Evolutionary conservation across 225 moss, liverwort and hornwort species (phyloP).

Genomic region (Polytrichum formosum): DNA sequence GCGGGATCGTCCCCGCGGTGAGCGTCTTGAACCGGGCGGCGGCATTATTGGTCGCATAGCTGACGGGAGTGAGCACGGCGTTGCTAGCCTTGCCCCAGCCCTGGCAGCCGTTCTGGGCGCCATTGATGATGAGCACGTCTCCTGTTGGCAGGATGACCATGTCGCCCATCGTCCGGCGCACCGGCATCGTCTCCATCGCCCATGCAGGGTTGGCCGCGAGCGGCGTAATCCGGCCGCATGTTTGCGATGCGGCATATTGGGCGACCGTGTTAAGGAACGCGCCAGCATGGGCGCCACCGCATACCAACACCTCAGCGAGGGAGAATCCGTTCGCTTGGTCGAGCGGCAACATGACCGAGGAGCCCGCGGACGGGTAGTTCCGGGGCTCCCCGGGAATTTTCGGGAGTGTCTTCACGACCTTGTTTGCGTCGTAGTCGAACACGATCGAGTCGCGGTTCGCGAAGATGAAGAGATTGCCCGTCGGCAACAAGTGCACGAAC

Average conservation of each 20-base stretch:
- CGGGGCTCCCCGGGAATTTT: constrained; percentile 52
- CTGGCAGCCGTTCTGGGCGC: constrained; percentile 67
- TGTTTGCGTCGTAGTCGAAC: constrained; percentile 32
- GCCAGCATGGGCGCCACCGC: constrained; percentile 60
- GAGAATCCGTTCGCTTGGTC: constrained; percentile 21
- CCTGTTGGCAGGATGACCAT: constrained; percentile 79
- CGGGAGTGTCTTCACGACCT: constrained; percentile 38
- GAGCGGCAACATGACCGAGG: constrained; percentile 47
- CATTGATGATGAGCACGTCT: constrained; percentile 76
- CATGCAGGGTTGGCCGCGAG: constrained; percentile 53
- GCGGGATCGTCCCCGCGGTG: constrained; percentile 17
- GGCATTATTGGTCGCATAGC: constrained; percentile 35
- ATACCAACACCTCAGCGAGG: constrained; percentile 43
- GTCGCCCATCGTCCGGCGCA: constrained; percentile 76
- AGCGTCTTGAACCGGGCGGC: constrained; percentile 21
- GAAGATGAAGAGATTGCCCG: constrained; percentile 32
- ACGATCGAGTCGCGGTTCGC: constrained; percentile 51
- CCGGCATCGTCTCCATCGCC: constrained; percentile 80
- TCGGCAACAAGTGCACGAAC: constrained; percentile 41
- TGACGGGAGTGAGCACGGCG: constrained; percentile 61
- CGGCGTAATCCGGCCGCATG: constrained; percentile 68
- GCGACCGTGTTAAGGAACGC: constrained; percentile 30
- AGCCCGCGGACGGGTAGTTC: constrained; percentile 56
- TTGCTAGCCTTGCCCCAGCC: constrained; percentile 61
- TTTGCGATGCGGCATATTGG: constrained; percentile 51